phyloP scores from a whole-genome alignment of 495 filamentous ascomycete genomes.

The Cercophora scortea region DNA sequence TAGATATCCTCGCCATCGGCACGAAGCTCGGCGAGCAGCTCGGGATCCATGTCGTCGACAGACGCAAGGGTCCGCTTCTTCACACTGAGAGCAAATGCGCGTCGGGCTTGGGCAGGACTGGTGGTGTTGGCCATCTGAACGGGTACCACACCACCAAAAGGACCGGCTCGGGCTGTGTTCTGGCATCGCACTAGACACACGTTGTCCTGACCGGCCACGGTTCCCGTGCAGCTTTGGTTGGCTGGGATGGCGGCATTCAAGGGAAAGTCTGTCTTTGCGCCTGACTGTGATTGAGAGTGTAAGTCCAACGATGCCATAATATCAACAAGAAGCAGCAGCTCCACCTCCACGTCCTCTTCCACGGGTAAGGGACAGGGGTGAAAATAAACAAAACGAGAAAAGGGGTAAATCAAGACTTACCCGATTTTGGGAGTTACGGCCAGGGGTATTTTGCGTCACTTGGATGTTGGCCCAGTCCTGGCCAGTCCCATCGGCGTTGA shows the following conservation, averaged over 20 bases:
- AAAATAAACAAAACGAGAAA: background rate
- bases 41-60: too few relatives aligned
- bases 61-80: too few relatives aligned
- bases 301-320: background rate
- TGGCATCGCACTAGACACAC: constrained; percentile 47
- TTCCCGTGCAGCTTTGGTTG: constrained; percentile 42
- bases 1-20: too few relatives aligned
- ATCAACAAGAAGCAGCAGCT: too few relatives aligned
- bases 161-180: constrained; percentile 41
- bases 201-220: constrained; percentile 42
- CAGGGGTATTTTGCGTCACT: constrained; percentile 28
- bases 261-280: constrained; percentile 33
- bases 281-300: constrained; percentile 9
- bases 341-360: too few relatives aligned
- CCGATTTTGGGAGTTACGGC: constrained; percentile 26
- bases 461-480: constrained; percentile 31
- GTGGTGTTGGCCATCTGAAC: constrained; percentile 34
- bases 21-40: too few relatives aligned
- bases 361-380: background rate
- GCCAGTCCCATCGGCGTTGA: constrained; percentile 41
- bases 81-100: background rate
- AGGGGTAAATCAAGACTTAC: constrained; percentile 4
- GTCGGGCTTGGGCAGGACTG: background rate
- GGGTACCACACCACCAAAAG: constrained; percentile 47
- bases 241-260: constrained; percentile 39